Evolutionary conservation across 1,284 basidiomycete species (phyloP).

Genomic region (Ganoderma meredithae): DNA sequence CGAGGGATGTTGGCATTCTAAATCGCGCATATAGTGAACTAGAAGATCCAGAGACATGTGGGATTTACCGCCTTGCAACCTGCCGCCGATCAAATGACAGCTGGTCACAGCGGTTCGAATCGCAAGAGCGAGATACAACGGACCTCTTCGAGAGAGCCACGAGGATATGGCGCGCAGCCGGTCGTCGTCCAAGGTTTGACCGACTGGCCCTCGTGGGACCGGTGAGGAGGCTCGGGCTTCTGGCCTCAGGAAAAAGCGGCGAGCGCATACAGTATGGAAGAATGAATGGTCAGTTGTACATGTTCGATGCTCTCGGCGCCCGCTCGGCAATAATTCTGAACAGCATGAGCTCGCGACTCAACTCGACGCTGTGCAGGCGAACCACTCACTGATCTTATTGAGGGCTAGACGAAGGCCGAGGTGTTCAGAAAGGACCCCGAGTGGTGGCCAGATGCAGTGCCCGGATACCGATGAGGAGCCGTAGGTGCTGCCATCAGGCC

Average conservation of each 20-base stretch:
- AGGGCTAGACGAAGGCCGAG: background rate
- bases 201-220: background rate
- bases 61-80: background rate
- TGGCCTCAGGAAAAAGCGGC: background rate
- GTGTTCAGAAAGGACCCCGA: conserved; percentile 4
- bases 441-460: background rate
- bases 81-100: background rate
- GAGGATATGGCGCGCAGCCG: background rate
- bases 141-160: background rate
- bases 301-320: too few relatives aligned
- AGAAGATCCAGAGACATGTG: too few relatives aligned
- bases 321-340: background rate
- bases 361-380: background rate
- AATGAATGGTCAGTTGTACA: background rate
- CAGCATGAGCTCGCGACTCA: conserved; percentile 3
- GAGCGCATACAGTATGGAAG: background rate
- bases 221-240: background rate
- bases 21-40: too few relatives aligned
- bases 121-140: background rate
- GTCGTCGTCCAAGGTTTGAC: background rate
- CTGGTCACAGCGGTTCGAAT: background rate
- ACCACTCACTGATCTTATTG: background rate
- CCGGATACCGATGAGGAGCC: too few relatives aligned
- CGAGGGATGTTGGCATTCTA: too few relatives aligned
- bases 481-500: background rate